Evolutionary conservation across 2,329 filamentous ascomycete genomes (phyloP), one percentile per base, ranked within the genome.

Genomic region (Ascochyta pisi): DNA sequence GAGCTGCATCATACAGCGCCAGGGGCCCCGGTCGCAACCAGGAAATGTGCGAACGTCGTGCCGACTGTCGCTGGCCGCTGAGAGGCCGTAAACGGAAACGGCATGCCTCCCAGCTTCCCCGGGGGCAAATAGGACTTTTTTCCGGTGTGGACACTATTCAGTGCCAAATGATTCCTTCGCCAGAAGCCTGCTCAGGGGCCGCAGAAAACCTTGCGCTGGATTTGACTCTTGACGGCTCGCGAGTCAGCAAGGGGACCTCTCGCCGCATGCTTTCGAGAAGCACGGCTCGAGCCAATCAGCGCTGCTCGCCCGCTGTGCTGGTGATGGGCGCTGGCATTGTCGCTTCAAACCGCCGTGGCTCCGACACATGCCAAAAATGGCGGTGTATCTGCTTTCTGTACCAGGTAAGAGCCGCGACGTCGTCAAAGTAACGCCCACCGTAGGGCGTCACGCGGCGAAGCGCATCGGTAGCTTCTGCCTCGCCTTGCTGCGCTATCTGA

Each of bases 21-120:
- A 40, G 58, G 66, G 49, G 45, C 37, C 63, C 68, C 60, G 60
- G 63, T 50, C 45, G 41, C 44, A 39, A 45, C 54, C 49, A 51
- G 38, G 57, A 54, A 59, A 37, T 39, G 50, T 55, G 62, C 53
- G 67, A 73, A 70, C 67, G 65, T 67, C 64, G 60, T 67, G 64
- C 66, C 53, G 53, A 51, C 48, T 62, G 61, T 61, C 58, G 55
- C 57, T 66, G 58, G 56, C 63, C 64, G 64, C 57, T 53, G 50
- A 53, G 57, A 61, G 58, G 61, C 64, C 64, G 59, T 61, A 70
- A 64, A 60, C 62, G 66, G 64, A 60, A 57, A 45, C 68, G 47
- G 66, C 63, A 63, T 55, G 45, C 57, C 50, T 58, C 50, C 61
- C 60, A 65, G 44, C 51, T 69, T 72, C 71, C 72, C 70, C 70